Evolutionary conservation across 2,329 filamentous ascomycete species (phyloP), one percentile per base, ranked within the genome.

Genomic region (Aspergillus hiratsukae): DNA sequence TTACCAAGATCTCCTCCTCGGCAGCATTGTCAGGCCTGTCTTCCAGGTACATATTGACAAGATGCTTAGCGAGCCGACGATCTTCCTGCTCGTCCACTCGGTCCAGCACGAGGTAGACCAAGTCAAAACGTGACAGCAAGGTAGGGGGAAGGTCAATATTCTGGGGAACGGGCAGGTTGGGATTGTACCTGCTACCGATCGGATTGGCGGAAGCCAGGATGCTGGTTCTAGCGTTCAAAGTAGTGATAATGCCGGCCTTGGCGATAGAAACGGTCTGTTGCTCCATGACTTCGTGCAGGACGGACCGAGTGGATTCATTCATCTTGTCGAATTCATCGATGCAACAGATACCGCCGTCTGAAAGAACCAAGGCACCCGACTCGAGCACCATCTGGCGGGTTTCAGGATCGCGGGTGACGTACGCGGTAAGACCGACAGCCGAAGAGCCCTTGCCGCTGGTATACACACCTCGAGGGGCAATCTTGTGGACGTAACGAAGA

Each of bases 91-190:
- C 94, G 68, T 97, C 93, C 51, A 95, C 87, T 7, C 90, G 90
- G 72, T 99, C 94, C 49, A 99, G 86, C 46, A 99, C 94, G 1
- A 99, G 85, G 70, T 99, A 99, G 51, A 99, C 93, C 6, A 99
- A 80, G 72, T 99, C 94, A 71, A 99, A 99, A 80, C 94, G 88
- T 4, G 92, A 97, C 52, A 99, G 83, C 6, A 99, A 81, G 0
- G 94, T 99, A 0, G 94, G 94, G 0, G 94, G 94, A 8, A 99
- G 84, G 69, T 99, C 94, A 66, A 99, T 99, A 74, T 99, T 99
- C 68, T 97, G 92, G 3, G 94, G 94, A 14, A 99, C 94, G 0
- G 94, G 92, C 25, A 99, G 78, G 68, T 96, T 93, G 2, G 91
- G 89, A 74, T 99, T 97, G 78, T 99, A 99, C 71, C 95, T 92